Evolutionary conservation across 169 alveolate species (phyloP).

Genomic region (Theileria luwenshuni): DNA sequence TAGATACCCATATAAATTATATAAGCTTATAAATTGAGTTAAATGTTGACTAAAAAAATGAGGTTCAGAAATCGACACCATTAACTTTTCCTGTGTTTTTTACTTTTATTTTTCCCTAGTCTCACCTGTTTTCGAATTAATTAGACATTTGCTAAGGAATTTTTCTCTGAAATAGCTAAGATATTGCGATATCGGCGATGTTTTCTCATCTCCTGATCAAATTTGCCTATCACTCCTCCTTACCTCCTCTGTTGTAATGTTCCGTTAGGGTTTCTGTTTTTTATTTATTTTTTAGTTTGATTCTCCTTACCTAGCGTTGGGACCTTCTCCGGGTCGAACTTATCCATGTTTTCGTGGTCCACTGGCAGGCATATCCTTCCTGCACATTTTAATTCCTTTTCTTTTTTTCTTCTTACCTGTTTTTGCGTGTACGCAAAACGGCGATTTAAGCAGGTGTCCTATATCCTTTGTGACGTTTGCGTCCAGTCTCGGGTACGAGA

Average conservation of each 20-base stretch:
- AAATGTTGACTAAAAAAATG: no score
- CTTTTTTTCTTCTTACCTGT: conserved; percentile 86
- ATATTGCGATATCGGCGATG: conserved; percentile 53
- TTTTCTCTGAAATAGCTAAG: conserved; percentile 48
- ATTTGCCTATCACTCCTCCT: not conserved
- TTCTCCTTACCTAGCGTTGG: conserved; percentile 79
- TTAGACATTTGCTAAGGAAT: conserved; percentile 30
- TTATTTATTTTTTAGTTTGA: not conserved
- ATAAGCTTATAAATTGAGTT: conserved; percentile 6
- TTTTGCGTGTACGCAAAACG: conserved; percentile 89
- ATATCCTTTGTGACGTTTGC: conserved; percentile 79
- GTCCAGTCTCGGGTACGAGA: conserved; percentile 68
- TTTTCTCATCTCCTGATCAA: conserved; percentile 51
- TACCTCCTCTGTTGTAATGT: not conserved
- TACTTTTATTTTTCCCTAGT: not conserved
- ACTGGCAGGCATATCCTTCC: conserved; percentile 85
- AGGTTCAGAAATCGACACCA: conserved; percentile 23
- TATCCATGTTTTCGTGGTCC: conserved; percentile 65
- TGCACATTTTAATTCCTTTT: conserved; percentile 41
- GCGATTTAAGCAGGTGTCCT: conserved; percentile 88
- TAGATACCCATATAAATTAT: not conserved
- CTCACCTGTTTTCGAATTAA: conserved; percentile 39
- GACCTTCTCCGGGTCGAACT: conserved; percentile 78
- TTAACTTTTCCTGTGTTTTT: not conserved
- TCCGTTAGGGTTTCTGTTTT: not conserved